phyloP scores from a whole-genome alignment of 768 basidiomycete species.

The Podaxis rugospora region DNA sequence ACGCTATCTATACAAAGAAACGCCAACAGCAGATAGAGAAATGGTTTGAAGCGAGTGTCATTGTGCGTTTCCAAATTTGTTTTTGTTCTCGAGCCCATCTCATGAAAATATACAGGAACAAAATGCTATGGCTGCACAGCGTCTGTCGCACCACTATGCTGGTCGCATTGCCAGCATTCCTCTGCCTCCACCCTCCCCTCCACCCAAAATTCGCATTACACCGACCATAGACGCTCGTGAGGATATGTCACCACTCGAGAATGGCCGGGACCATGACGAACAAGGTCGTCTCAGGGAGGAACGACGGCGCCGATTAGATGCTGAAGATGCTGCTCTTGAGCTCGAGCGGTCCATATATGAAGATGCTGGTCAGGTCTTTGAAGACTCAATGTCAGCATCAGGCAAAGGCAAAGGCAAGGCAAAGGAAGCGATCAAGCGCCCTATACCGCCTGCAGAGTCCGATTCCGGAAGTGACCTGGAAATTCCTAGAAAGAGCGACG shows the following conservation, averaged over 20 bases:
- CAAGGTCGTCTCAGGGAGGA: constrained; percentile 20
- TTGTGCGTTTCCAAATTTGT: constrained; percentile 36
- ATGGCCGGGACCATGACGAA: constrained; percentile 28
- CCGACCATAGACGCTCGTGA: background rate
- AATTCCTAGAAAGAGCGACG: constrained; percentile 31
- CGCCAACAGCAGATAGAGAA: constrained; percentile 69
- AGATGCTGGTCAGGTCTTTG: constrained; percentile 16
- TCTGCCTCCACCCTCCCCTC: constrained; percentile 28
- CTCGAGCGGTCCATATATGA: constrained; percentile 54
- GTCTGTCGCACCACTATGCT: constrained; percentile 57
- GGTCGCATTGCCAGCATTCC: constrained; percentile 44
- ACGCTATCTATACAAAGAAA: constrained; percentile 67
- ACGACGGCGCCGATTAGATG: constrained; percentile 21
- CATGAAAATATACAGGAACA: constrained; percentile 49
- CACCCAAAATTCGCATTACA: constrained; percentile 12
- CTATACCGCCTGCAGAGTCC: constrained; percentile 42
- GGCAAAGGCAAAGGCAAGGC: constrained; percentile 34
- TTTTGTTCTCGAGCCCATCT: constrained; percentile 4
- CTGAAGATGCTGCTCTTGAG: constrained; percentile 55
- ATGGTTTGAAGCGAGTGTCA: constrained; percentile 65
- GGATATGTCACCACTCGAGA: constrained; percentile 11
- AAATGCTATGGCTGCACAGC: constrained; percentile 57
- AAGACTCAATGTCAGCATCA: constrained; percentile 4
- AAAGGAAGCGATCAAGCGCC: constrained; percentile 47
- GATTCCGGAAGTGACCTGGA: constrained; percentile 61